phyloP scores from a whole-genome alignment of 2,329 filamentous ascomycete species.

The Colletotrichum filicis region DNA sequence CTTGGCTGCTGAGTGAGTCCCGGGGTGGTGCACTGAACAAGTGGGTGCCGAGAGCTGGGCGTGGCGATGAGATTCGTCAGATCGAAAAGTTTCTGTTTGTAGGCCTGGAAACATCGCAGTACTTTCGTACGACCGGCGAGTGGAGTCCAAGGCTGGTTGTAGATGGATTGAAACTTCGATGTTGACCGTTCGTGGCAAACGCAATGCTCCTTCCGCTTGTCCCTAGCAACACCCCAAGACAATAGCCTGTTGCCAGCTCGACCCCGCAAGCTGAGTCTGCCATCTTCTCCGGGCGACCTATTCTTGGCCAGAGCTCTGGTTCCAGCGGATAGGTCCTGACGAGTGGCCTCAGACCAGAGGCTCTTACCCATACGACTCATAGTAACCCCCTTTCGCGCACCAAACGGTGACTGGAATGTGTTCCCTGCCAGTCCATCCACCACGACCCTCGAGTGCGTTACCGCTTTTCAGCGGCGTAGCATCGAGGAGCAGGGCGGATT shows the following conservation, averaged over 20 bases:
- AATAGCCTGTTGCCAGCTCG: constrained; percentile 32
- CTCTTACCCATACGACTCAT: constrained; percentile 84
- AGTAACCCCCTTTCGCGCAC: constrained; percentile 70
- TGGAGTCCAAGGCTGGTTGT: constrained; percentile 2
- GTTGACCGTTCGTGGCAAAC: constrained; percentile 61
- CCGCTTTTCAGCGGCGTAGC: constrained; percentile 63
- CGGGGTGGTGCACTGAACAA: constrained; percentile 40
- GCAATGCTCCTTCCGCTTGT: constrained; percentile 56
- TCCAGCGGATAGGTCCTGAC: constrained; percentile 78
- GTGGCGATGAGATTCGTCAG: constrained; percentile 49
- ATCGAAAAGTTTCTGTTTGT: constrained; percentile 57
- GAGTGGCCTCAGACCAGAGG: constrained; percentile 78
- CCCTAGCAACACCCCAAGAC: constrained; percentile 14
- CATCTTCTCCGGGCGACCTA: constrained; percentile 50
- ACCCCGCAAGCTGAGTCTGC: constrained; percentile 40
- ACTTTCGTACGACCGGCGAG: constrained; percentile 25
- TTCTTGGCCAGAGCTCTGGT: constrained; percentile 62
- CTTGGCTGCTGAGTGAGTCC: constrained; percentile 16
- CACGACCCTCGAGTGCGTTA: constrained; percentile 44
- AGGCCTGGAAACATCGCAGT: constrained; percentile 53
- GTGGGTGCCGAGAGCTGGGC: constrained; percentile 57
- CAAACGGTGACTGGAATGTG: constrained; percentile 67
- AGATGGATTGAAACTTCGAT: constrained; percentile 33
- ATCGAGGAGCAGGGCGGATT: constrained; percentile 44
- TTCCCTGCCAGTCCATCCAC: constrained; percentile 60